Evolutionary conservation across 2,329 filamentous ascomycete genomes (phyloP).

Genomic region (Colletotrichum paranaense): DNA sequence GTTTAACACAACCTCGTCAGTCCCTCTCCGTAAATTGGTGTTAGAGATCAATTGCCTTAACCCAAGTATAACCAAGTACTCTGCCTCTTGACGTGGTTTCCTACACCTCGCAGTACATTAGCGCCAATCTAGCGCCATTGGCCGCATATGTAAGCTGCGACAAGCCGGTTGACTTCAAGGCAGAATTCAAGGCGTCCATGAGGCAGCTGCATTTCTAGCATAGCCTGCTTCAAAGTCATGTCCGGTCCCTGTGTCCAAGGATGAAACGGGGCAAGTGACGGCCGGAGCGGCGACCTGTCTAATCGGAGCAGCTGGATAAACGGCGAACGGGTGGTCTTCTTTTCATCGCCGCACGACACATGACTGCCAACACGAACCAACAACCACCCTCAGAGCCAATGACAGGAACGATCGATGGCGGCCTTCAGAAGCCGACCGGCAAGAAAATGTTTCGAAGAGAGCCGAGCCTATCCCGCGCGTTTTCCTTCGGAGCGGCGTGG

Average conservation of each 20-base stretch:
- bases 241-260: background rate
- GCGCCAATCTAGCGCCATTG: background rate
- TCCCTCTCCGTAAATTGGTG: background rate
- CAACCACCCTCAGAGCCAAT: background rate
- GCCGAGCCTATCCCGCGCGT: background rate
- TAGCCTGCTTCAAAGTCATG: background rate
- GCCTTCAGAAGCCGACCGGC: background rate
- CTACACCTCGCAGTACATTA: background rate
- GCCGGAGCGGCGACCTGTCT: background rate
- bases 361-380: background rate
- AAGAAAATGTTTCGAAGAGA: background rate
- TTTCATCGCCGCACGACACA: background rate
- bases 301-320: background rate
- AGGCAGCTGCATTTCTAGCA: background rate
- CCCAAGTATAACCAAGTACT: too few relatives aligned
- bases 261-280: background rate
- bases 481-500: background rate
- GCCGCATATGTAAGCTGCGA: background rate
- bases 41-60: too few relatives aligned
- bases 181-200: background rate
- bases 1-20: background rate
- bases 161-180: background rate
- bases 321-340: background rate
- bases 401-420: background rate
- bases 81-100: background rate